Base-by-base conservation (phyloP, 2,329 filamentous ascomycete genomes). In the Chrysoporthe deuterocubensis region DNA sequence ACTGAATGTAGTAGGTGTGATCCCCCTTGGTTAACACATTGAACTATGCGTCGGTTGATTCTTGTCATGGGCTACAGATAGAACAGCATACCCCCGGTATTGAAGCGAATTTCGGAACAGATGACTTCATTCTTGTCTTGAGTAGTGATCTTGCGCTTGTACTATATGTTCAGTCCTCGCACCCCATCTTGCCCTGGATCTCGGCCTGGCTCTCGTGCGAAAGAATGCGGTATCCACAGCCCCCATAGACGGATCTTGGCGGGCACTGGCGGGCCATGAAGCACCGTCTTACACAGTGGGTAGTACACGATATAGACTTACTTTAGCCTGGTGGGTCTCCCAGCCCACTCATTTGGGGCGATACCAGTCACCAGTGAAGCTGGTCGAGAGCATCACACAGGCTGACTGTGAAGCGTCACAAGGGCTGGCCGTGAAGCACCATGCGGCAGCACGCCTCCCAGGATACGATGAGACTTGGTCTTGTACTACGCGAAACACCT, bases 31-130 rank as follows among this genome's bases (percentile, higher is more conserved):
- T 37, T 46, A 34, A 14, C 48, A 56, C 34, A 26, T 56, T 44
- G 37, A 46, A 34, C 16, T 57, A 56, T 56, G 62, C 52, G 40
- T 46, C 40, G 50, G 11, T 32, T n/a, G 4, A 32, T n/a, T 64
- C 40, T 34, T 46, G 26, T 43, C 40, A 56, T 34, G 50, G 48
- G 11, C 40, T 44, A 16, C 62, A 56, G n/a, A 57, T 64, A 64
- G 62, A 64, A 37, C 13, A 61, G 50, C 62, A 64, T 64, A 64
- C 62, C 62, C 62, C 40, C 34, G 40, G 18, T 44, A 60, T 60
- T 21, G 9, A 60, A 32, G 57, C 26, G 40, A 43, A 18, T 60
- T 21, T 16, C 16, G 44, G 13, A 60, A 7, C n/a, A 42, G n/a
- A 43, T 58, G 8, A 42, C 14, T 42, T 42, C 9, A 16, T 21